Evolutionary conservation across 441 rosid species (phyloP).

Genomic region (Pelargonium cotyledonis): DNA sequence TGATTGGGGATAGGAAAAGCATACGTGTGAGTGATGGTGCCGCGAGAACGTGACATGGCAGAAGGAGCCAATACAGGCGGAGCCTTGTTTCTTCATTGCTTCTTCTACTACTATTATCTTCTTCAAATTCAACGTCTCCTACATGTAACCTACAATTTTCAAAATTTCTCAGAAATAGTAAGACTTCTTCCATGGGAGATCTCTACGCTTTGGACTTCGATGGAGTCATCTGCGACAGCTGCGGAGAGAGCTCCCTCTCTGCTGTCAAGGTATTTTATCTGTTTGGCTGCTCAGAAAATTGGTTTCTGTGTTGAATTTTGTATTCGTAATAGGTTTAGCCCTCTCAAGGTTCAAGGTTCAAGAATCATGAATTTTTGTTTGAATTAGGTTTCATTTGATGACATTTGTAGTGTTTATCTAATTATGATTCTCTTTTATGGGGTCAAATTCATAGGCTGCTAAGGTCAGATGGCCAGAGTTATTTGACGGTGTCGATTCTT

Average conservation of each 20-base stretch:
- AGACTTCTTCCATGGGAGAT: constrained; percentile 49
- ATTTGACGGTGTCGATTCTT: constrained; percentile 55
- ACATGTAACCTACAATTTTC: too few relatives aligned
- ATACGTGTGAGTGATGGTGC: too few relatives aligned
- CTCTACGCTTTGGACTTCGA: constrained; percentile 96
- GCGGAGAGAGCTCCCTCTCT: constrained; percentile 89
- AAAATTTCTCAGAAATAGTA: background rate
- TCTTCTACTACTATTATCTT: background rate
- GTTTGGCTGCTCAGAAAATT: constrained; percentile 11
- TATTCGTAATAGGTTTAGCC: too few relatives aligned
- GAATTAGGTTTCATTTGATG: too few relatives aligned
- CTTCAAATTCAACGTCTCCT: background rate
- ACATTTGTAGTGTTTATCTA: too few relatives aligned
- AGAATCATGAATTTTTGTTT: background rate
- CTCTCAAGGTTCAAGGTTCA: too few relatives aligned
- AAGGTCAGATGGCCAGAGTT: constrained; percentile 78
- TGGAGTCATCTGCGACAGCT: constrained; percentile 86
- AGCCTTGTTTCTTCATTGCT: too few relatives aligned
- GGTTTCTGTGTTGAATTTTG: background rate
- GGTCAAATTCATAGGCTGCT: constrained; percentile 50
- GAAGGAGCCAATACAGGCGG: too few relatives aligned
- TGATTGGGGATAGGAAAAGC: too few relatives aligned
- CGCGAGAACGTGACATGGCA: too few relatives aligned
- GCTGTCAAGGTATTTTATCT: constrained; percentile 60
- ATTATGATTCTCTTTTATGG: too few relatives aligned